phyloP scores from a whole-genome alignment of 2,329 filamentous ascomycete species.

The Aspergillus udagawae region DNA sequence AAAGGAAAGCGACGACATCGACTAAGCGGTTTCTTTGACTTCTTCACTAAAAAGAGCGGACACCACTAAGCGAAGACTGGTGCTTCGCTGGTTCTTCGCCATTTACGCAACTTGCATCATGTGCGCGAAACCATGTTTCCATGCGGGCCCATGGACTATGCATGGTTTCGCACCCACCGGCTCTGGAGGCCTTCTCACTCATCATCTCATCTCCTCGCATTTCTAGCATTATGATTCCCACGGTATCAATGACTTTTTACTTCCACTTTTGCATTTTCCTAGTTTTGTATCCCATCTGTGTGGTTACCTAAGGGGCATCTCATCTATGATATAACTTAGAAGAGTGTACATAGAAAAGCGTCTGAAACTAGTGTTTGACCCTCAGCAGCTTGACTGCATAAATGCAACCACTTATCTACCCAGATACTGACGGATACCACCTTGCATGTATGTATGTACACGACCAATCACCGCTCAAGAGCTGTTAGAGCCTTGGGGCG shows the following conservation, averaged over 20 bases:
- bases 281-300: neutral
- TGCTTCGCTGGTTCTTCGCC: neutral
- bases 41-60: slow-evolving; percentile 23
- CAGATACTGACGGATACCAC: neutral
- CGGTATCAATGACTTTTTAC: neutral
- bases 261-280: neutral
- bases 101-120: neutral
- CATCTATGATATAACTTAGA: neutral
- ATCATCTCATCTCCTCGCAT: neutral
- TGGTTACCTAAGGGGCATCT: neutral
- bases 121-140: neutral
- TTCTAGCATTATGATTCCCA: neutral
- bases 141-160: neutral
- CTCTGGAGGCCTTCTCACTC: neutral
- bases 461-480: slow-evolving; percentile 21
- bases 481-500: slow-evolving; percentile 43
- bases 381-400: neutral
- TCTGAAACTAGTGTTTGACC: neutral
- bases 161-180: neutral
- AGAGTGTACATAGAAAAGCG: neutral
- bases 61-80: slow-evolving; percentile 13
- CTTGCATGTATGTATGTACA: neutral
- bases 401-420: neutral
- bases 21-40: slow-evolving; percentile 28
- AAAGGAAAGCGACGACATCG: slow-evolving; percentile 31